Base-by-base conservation (phyloP, 2,329 filamentous ascomycete genomes). In the Colletotrichum sansevieriae region DNA sequence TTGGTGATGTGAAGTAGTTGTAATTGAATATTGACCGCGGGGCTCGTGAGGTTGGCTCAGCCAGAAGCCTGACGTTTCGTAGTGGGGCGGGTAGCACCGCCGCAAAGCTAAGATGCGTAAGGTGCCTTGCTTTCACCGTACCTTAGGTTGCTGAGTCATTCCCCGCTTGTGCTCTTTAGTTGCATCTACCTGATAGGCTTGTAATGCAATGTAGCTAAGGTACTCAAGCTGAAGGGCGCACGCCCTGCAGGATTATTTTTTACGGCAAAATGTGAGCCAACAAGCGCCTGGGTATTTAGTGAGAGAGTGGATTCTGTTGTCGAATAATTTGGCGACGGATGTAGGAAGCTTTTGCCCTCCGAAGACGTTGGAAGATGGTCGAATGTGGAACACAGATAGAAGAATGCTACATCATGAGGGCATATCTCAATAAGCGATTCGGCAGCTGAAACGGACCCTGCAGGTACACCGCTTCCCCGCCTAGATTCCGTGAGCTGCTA, bases 11-110 rank as follows among this genome's bases (percentile, higher is more conserved):
- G 46, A 33, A 65, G 55, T 49, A 39, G 68, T 59, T 60, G 56
- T 57, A 66, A 68, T 58, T 69, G 64, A 35, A 61, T 61, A 35
- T 65, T 68, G 65, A 47, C 62, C 65, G 70, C 63, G 69, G 65
- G 66, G 71, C 70, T 69, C 63, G 65, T 55, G 69, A 70, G 64
- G 63, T 64, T 70, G 69, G 73, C 72, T 72, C 69, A 75, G 75
- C 73, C 77, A 72, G 73, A 71, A 69, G 71, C 72, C 72, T 78
- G 78, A 79, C 76, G 77, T 79, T 74, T 76, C 70, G 61, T 65
- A 70, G 73, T 74, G 77, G 78, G 77, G 77, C 72, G 55, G 62
- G 18, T 52, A 71, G 68, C 65, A 71, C 57, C 64, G 61, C 68
- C 64, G 61, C 51, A 69, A 33, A 64, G 62, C 62, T 65, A 29